Conservation (phyloP, 1,284 basidiomycete genomes). For the Apiotrichum mycotoxinovorans region DNA sequence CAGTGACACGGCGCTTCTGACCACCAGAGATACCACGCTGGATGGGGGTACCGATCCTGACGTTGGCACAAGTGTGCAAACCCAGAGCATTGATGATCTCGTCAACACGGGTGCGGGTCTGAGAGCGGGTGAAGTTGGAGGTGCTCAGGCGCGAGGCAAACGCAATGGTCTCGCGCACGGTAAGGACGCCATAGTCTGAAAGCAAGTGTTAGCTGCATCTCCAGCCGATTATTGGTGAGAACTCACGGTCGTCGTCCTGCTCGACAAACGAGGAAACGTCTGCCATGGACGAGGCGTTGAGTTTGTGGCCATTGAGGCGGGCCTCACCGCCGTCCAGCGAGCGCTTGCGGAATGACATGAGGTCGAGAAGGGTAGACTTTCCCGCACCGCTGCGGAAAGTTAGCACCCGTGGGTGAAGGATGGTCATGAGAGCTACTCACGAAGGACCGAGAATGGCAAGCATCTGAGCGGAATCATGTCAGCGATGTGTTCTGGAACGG, state of each 20-base stretch:
- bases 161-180: constrained; percentile 39
- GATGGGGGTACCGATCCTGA: constrained; percentile 48
- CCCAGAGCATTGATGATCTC: constrained; percentile 20
- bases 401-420: neutral
- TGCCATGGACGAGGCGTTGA: constrained; percentile 13
- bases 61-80: constrained; percentile 9
- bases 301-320: constrained; percentile 16
- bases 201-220: neutral
- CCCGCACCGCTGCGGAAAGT: constrained; percentile 26
- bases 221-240: neutral
- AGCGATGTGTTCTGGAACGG: neutral
- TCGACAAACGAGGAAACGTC: constrained; percentile 45
- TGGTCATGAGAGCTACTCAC: constrained; percentile 1
- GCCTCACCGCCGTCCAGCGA: constrained; percentile 18
- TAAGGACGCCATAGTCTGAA: constrained; percentile 48
- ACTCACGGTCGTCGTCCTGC: constrained; percentile 44
- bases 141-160: constrained; percentile 11
- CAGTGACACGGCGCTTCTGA: constrained; percentile 46
- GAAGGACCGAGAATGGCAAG: constrained; percentile 20
- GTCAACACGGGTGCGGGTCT: constrained; percentile 14
- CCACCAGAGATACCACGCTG: constrained; percentile 50
- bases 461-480: constrained; percentile 13
- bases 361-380: constrained; percentile 49
- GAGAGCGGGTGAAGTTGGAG: constrained; percentile 15
- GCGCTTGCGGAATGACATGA: constrained; percentile 38